These are phyloP conservation scores for Russula griseocarnosa DNA, from an alignment of 768 basidiomycete species.

Conservation along the genomic window DNA sequence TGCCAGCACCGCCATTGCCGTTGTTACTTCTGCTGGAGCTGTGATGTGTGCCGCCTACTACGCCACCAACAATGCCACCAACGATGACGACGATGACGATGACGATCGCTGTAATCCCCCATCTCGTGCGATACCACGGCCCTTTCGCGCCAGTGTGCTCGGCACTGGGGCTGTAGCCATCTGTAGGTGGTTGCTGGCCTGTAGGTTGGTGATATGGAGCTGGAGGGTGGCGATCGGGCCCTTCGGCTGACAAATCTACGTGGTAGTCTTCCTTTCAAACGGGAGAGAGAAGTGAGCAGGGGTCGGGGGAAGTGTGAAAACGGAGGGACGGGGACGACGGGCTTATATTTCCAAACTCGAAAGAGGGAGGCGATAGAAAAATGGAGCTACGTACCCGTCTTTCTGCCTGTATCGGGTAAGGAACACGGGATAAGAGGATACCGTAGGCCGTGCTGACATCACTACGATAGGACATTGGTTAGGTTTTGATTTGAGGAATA, in stretches of 20 bases:
- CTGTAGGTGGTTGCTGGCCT: conserved; percentile 26
- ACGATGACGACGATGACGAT: conserved; percentile 42
- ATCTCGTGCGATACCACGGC: conserved; percentile 50
- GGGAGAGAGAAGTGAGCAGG: too few relatives aligned
- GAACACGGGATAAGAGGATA: conserved; percentile 33
- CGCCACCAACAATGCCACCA: conserved; percentile 54
- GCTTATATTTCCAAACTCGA: too few relatives aligned
- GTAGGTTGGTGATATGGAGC: conserved; percentile 25
- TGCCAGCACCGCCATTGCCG: too few relatives aligned
- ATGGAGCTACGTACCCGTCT: conserved; percentile 31
- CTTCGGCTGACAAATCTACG: conserved; percentile 40
- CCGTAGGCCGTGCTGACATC: conserved; percentile 28
- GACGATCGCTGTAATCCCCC: conserved; percentile 41
- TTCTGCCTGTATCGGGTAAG: conserved; percentile 33
- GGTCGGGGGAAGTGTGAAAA: background rate
- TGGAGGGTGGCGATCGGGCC: conserved; percentile 28
- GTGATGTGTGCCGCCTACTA: conserved; percentile 47
- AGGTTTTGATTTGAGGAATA: background rate
- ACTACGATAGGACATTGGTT: conserved; percentile 19
- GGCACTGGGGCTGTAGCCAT: conserved; percentile 15
- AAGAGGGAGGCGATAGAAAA: too few relatives aligned
- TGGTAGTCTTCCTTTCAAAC: conserved; percentile 51
- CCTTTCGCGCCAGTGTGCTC: conserved; percentile 9
- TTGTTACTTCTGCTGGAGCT: background rate
- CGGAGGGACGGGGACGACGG: too few relatives aligned